Evolutionary conservation across 2,329 filamentous ascomycete species (phyloP).

Genomic region (Esteya vermicola): DNA sequence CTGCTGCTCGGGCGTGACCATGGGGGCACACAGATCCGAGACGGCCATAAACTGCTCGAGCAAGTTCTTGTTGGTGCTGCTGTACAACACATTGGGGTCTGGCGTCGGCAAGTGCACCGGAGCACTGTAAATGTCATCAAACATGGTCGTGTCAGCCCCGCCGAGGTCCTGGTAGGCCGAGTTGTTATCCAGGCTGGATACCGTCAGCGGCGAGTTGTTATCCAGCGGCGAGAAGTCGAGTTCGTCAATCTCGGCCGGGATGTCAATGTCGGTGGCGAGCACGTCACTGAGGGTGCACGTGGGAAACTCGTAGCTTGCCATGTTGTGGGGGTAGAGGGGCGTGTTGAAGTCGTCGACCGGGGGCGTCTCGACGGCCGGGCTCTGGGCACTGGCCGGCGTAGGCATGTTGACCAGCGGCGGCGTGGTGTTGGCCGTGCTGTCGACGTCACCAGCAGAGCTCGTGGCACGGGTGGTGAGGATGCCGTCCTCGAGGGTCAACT

Average conservation of each 20-base stretch:
- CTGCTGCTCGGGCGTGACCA: conserved; percentile 8
- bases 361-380: conserved; percentile 41
- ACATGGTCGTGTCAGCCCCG: conserved; percentile 45
- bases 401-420: conserved; percentile 47
- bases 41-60: conserved; percentile 26
- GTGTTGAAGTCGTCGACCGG: conserved; percentile 29
- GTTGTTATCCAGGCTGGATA: conserved; percentile 29
- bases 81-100: conserved; percentile 17
- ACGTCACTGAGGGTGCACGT: conserved; percentile 12
- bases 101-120: conserved; percentile 42
- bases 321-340: conserved; percentile 25
- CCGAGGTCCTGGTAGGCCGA: conserved; percentile 46
- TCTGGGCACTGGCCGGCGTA: conserved; percentile 46
- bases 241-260: conserved; percentile 25
- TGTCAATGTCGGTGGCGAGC: conserved; percentile 17
- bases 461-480: conserved; percentile 22
- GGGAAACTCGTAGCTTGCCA: conserved; percentile 35
- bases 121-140: conserved; percentile 49
- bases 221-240: conserved; percentile 24
- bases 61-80: conserved; percentile 23
- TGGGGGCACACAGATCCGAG: conserved; percentile 24
- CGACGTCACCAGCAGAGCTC: too few species aligned
- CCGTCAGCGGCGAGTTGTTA: conserved; percentile 34
- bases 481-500: background rate
- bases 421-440: conserved; percentile 34